Evolutionary conservation across 805 yeast genomes (phyloP).

Genomic region (Saturnispora hagleri): DNA sequence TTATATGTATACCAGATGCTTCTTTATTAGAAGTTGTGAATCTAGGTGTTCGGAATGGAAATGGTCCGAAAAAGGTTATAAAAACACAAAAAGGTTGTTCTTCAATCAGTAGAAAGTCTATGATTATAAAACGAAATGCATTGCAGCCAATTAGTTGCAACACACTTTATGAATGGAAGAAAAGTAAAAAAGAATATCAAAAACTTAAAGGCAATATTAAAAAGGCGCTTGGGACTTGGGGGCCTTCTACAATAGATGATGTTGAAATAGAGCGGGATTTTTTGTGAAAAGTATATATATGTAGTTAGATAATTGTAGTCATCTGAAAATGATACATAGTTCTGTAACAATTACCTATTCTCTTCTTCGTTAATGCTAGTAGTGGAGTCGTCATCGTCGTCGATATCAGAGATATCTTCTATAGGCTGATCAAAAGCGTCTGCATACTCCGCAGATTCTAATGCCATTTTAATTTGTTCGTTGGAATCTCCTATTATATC

Average conservation of each 20-base stretch:
- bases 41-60: slow-evolving; percentile 57
- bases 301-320: neutral
- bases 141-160: neutral
- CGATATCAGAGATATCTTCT: slow-evolving; percentile 31
- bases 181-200: neutral
- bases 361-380: neutral
- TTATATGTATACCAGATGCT: slow-evolving; percentile 21
- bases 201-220: slow-evolving; percentile 7
- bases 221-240: slow-evolving; percentile 12
- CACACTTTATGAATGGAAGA: slow-evolving; percentile 15
- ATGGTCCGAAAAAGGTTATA: slow-evolving; percentile 36
- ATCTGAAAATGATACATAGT: neutral
- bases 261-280: slow-evolving; percentile 5
- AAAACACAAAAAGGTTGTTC: slow-evolving; percentile 27
- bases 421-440: slow-evolving; percentile 31
- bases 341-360: neutral
- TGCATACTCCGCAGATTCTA: slow-evolving; percentile 83
- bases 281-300: neutral
- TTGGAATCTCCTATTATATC: slow-evolving; percentile 50
- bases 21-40: slow-evolving; percentile 33
- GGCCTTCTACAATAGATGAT: slow-evolving; percentile 9
- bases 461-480: slow-evolving; percentile 46
- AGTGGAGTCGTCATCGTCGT: slow-evolving; percentile 21
- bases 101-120: slow-evolving; percentile 9
- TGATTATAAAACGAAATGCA: slow-evolving; percentile 8